Evolutionary conservation across 495 filamentous ascomycete genomes (phyloP), one percentile per base, ranked within the genome.

Genomic region (Penicillium steckii): DNA sequence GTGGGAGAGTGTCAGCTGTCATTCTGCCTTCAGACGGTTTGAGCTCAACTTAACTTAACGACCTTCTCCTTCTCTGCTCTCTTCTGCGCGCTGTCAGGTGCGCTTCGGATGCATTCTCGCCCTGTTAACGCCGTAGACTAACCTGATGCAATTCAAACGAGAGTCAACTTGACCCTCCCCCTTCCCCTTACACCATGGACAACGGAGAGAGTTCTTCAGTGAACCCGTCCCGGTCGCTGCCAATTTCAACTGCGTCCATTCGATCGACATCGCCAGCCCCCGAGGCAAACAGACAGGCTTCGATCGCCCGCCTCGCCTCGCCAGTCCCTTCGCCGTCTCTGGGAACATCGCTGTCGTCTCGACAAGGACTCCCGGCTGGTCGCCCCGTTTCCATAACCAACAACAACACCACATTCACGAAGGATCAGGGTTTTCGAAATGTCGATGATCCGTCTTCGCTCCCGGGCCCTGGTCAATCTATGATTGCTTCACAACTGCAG

Each of bases 401-500:
- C 22, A 60, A 49, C 32, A 56, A 50, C 24, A 50, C 52, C 44
- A 46, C 40, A 15, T 53, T 46, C 25, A 53, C 50, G 30, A 53
- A 52, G 48, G 58, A 66, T 18, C 62, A 70, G 17, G 64, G 75
- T 41, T 69, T 75, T 47, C 56, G 64, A 18, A 62, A 59, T 44
- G 61, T 73, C 22, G 63, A 70, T 29, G 61, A 74, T 41, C 57
- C 58, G 17, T 67, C 75, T 15, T 81, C 79, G 9, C 55, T 79
- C 10, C 73, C 76, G 0, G 88, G 87, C 4, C 87, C 87, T 3
- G 88, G 88, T 2, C 77, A 88, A 19, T 91, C 88, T 24, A 88
- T 88, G 58, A 82, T 92, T 49, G 85, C 88, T 19, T 86, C 86
- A 18, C 87, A 87, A 23, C 73, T 92, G 52, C 87, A 86, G 50